Evolutionary conservation across 805 yeast genomes (phyloP).

Genomic region (Pichia membranifaciens): DNA sequence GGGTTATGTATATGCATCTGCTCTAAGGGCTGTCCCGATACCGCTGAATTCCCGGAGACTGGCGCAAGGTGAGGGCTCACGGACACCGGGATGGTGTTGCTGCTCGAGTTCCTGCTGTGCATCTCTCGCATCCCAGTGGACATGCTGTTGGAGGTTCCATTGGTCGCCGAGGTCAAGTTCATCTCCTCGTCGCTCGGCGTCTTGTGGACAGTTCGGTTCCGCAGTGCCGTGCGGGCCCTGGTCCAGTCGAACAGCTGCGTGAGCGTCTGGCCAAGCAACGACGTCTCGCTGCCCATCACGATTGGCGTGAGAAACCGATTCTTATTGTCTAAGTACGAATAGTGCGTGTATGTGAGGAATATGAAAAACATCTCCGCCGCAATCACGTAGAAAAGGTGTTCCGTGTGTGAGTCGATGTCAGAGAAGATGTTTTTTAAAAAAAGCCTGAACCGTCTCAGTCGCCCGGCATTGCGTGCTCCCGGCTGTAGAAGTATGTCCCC

Average conservation of each 20-base stretch:
- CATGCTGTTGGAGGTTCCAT: neutral
- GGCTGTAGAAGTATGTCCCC: no score
- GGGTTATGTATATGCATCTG: no score
- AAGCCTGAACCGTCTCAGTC: neutral
- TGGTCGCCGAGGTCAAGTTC: neutral
- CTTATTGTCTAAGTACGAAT: constrained; percentile 11
- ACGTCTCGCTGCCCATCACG: constrained; percentile 15
- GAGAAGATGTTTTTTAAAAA: neutral
- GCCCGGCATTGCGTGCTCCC: neutral
- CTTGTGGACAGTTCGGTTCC: neutral
- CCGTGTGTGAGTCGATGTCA: constrained; percentile 7
- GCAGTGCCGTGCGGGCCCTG: neutral
- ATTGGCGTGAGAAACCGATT: constrained; percentile 15
- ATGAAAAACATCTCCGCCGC: constrained; percentile 13
- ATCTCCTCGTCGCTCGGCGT: neutral
- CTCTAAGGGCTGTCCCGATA: no score
- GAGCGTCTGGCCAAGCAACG: constrained; percentile 14
- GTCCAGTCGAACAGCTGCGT: constrained; percentile 8
- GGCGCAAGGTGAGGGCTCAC: no score
- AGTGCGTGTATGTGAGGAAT: constrained; percentile 14
- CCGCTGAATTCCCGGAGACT: no score
- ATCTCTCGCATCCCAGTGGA: neutral
- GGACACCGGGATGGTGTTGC: neutral
- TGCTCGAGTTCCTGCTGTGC: constrained; percentile 7
- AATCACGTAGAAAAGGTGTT: constrained; percentile 11